A percentile compares a stretch with the other conserved stretches of the same genome.
Evolutionary conservation across 768 basidiomycete species (phyloP).

Genomic region (Rhodotorula sphaerocarpa): DNA sequence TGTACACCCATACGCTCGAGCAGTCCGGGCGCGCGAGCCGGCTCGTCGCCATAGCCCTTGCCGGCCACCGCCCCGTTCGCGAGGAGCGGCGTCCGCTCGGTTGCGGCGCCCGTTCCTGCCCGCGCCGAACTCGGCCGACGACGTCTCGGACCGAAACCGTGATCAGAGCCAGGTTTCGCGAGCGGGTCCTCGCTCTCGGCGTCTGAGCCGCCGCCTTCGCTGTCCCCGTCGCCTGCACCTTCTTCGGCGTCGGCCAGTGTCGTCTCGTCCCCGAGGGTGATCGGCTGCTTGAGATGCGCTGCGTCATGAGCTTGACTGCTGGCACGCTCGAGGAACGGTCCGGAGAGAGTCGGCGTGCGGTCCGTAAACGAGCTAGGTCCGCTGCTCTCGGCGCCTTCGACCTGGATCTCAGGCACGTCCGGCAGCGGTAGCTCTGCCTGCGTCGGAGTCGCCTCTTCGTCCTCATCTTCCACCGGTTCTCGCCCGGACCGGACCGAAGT

Average conservation of each 20-base stretch:
- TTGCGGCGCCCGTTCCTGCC: background rate
- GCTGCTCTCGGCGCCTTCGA: too few relatives aligned
- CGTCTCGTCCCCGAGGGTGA: background rate
- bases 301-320: too few relatives aligned
- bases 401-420: too few relatives aligned
- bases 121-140: too few relatives aligned
- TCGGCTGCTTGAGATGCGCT: background rate
- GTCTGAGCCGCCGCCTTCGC: background rate
- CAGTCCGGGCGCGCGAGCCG: background rate
- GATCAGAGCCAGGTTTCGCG: too few relatives aligned
- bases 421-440: too few relatives aligned
- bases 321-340: background rate
- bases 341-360: too few relatives aligned
- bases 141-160: background rate
- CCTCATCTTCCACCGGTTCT: too few relatives aligned
- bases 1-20: background rate
- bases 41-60: background rate
- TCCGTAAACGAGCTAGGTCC: too few relatives aligned
- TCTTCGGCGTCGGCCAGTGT: background rate
- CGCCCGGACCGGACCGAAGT: background rate
- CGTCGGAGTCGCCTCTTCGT: too few relatives aligned
- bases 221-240: background rate
- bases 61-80: background rate
- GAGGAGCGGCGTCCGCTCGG: constrained; percentile 26
- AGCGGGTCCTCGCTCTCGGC: constrained; percentile 13